Percentiles rank a stretch among this genome's conserved stretches.
phyloP scores from a whole-genome alignment of 345 rosid genomes.

The Noccaea bulbosa region DNA sequence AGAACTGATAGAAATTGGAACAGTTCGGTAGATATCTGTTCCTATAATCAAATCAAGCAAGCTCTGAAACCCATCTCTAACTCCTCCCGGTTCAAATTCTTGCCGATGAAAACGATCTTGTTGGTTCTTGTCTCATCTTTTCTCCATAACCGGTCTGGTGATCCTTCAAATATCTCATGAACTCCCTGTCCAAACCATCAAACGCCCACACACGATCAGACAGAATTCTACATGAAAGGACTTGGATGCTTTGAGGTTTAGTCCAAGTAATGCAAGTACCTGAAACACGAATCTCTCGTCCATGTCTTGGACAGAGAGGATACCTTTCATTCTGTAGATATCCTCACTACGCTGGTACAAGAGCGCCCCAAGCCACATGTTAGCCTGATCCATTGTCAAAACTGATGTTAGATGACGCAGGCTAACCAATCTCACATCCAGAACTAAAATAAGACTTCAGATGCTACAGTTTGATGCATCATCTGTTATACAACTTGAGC shows the following conservation, averaged over 20 bases:
- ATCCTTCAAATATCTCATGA: constrained; percentile 94
- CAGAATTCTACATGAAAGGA: background rate
- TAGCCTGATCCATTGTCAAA: constrained; percentile 61
- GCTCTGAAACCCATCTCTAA: constrained; percentile 80
- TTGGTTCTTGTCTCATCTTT: constrained; percentile 66
- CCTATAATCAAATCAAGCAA: constrained; percentile 60
- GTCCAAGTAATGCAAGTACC: constrained; percentile 20
- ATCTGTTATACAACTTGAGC: constrained; percentile 2
- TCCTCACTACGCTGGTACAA: constrained; percentile 82
- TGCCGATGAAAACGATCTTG: constrained; percentile 96
- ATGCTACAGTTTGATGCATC: constrained; percentile 4
- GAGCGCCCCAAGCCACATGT: constrained; percentile 87
- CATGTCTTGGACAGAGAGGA: constrained; percentile 79
- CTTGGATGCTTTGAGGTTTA: background rate
- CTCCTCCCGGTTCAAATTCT: constrained; percentile 71
- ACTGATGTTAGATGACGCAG: constrained; percentile 29
- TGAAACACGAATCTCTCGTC: constrained; percentile 90
- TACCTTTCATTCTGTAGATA: constrained; percentile 95
- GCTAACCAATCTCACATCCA: constrained; percentile 14
- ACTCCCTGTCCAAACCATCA: constrained; percentile 54
- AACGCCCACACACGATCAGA: constrained; percentile 8
- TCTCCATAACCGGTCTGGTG: constrained; percentile 81
- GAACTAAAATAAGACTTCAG: background rate
- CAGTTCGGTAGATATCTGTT: background rate
- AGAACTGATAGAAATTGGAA: background rate